phyloP scores from a whole-genome alignment of 1,284 basidiomycete genomes.

The Rugiboletus extremiorientalis region DNA sequence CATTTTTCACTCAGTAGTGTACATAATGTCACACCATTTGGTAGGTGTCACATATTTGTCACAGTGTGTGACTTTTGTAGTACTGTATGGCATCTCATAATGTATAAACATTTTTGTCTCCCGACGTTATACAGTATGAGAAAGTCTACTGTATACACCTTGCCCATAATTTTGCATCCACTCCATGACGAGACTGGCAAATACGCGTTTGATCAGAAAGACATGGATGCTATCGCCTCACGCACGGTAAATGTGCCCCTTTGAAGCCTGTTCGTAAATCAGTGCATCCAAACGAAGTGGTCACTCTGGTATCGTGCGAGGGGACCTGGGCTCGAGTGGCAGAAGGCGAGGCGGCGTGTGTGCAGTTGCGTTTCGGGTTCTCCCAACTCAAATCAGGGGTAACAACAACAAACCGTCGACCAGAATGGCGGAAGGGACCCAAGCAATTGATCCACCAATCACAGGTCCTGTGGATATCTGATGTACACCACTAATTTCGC shows the following conservation, averaged over 20 bases:
- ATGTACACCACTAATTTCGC: not conserved
- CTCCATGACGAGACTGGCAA: not conserved
- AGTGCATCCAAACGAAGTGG: not conserved
- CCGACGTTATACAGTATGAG: no score
- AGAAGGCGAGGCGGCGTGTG: not conserved
- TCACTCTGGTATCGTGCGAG: not conserved
- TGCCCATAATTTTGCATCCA: not conserved
- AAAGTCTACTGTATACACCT: no score
- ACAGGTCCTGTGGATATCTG: not conserved
- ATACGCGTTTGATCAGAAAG: no score
- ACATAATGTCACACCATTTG: no score
- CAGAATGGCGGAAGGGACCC: not conserved
- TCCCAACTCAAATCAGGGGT: not conserved
- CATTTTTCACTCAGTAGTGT: no score
- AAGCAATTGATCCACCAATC: not conserved
- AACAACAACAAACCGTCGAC: not conserved
- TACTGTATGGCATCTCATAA: no score
- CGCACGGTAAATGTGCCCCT: not conserved
- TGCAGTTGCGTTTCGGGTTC: no score
- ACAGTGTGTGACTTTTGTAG: no score
- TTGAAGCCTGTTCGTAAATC: not conserved
- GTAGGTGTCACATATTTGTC: no score
- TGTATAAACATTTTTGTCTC: no score
- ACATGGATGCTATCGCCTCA: not conserved
- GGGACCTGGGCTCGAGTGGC: no score